Conservation (phyloP, 2,329 filamentous ascomycete species). For the Daldinia sp. region DNA sequence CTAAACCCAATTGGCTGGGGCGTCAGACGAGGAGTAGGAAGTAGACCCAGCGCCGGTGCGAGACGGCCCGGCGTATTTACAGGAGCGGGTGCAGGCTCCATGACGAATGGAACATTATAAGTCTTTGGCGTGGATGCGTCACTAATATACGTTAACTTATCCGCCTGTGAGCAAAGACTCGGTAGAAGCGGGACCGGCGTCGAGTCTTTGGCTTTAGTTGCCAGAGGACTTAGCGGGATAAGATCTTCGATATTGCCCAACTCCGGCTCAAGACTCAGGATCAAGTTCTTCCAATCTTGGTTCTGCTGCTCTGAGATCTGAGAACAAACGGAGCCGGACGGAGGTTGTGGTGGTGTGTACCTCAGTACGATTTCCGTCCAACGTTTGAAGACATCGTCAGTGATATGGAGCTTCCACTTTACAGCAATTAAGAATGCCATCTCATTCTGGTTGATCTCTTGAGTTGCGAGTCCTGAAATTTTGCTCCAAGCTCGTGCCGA, state of each 20-base stretch:
- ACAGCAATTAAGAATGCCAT: constrained; percentile 90
- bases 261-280: constrained; percentile 67
- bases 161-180: constrained; percentile 59
- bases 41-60: constrained; percentile 65
- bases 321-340: constrained; percentile 62
- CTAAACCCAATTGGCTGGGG: constrained; percentile 67
- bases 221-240: constrained; percentile 53
- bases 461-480: constrained; percentile 93
- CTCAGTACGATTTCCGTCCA: constrained; percentile 95
- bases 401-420: constrained; percentile 94
- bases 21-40: constrained; percentile 70
- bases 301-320: constrained; percentile 60
- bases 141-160: constrained; percentile 55
- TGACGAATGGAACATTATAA: constrained; percentile 57
- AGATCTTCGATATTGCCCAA: constrained; percentile 70
- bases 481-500: constrained; percentile 98
- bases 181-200: constrained; percentile 58
- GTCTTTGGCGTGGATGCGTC: constrained; percentile 58
- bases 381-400: constrained; percentile 86
- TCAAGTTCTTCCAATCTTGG: constrained; percentile 69
- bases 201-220: constrained; percentile 52
- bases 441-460: constrained; percentile 97
- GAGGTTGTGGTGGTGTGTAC: constrained; percentile 76
- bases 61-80: constrained; percentile 60
- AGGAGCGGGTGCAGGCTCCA: constrained; percentile 63